phyloP scores from a whole-genome alignment of 2,329 filamentous ascomycete genomes.

The Phaeosphaeriaceae sp. region DNA sequence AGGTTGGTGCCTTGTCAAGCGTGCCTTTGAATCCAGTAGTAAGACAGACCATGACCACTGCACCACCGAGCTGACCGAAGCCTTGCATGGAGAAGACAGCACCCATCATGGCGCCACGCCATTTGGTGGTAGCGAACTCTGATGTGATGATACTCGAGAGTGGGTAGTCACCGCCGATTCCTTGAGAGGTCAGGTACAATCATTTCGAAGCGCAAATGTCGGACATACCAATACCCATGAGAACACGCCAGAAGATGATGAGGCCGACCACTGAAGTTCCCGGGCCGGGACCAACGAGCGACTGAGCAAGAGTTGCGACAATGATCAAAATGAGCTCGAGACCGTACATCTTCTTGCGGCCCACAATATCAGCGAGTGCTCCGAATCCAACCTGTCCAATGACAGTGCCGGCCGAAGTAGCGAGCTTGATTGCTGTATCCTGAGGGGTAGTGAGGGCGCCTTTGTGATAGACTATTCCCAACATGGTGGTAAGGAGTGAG shows the following conservation, averaged over 20 bases:
- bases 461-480: slow-evolving; percentile 76
- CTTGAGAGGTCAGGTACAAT: slow-evolving; percentile 21
- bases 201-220: slow-evolving; percentile 45
- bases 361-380: slow-evolving; percentile 71
- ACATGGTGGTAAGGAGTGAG: slow-evolving; percentile 61
- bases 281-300: slow-evolving; percentile 42
- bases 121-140: slow-evolving; percentile 52
- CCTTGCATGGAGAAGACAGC: slow-evolving; percentile 55
- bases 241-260: slow-evolving; percentile 51
- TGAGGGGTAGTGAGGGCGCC: slow-evolving; percentile 65
- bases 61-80: slow-evolving; percentile 50
- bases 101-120: slow-evolving; percentile 51
- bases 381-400: slow-evolving; percentile 79
- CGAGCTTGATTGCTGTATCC: slow-evolving; percentile 87
- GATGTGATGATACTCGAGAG: slow-evolving; percentile 83
- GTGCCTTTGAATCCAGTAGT: slow-evolving; percentile 40
- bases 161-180: slow-evolving; percentile 76
- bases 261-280: slow-evolving; percentile 47
- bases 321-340: slow-evolving; percentile 51
- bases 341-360: slow-evolving; percentile 85
- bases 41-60: slow-evolving; percentile 44
- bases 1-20: slow-evolving; percentile 23
- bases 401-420: slow-evolving; percentile 83
- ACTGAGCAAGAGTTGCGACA: slow-evolving; percentile 47
- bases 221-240: slow-evolving; percentile 49